phyloP scores from a whole-genome alignment of 306 rosid species.

The Trifolium fragiferum region DNA sequence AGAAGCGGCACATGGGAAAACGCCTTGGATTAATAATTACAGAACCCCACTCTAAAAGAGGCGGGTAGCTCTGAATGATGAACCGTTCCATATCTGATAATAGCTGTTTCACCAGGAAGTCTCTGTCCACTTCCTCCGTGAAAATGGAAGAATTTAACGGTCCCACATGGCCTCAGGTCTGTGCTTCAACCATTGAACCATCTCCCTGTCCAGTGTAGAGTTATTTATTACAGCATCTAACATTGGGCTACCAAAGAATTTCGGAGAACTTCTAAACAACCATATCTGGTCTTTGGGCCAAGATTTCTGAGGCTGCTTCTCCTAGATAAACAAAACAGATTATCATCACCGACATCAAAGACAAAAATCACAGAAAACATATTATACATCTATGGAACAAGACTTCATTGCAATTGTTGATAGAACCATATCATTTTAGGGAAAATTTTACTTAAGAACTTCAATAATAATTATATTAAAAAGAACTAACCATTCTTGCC shows the following conservation, averaged over 20 bases:
- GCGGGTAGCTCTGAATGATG: slow-evolving; percentile 64
- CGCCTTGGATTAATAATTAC: slow-evolving; percentile 57
- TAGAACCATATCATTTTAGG: slow-evolving; percentile 22
- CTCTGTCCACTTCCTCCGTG: slow-evolving; percentile 49
- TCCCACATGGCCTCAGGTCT: slow-evolving; percentile 88
- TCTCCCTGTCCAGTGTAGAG: slow-evolving; percentile 73
- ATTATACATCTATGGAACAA: slow-evolving; percentile 24
- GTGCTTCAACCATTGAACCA: slow-evolving; percentile 97
- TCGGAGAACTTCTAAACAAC: slow-evolving; percentile 74
- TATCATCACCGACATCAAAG: slow-evolving; percentile 25
- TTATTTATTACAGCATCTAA: slow-evolving; percentile 73
- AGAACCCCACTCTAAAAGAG: slow-evolving; percentile 66
- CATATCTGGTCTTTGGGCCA: slow-evolving; percentile 98
- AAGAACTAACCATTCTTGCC: slow-evolving; percentile 83
- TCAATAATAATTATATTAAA: not conserved
- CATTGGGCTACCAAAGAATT: slow-evolving; percentile 92
- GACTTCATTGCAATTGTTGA: slow-evolving; percentile 25
- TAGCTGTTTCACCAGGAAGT: slow-evolving; percentile 40
- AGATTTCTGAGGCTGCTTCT: slow-evolving; percentile 86
- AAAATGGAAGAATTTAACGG: slow-evolving; percentile 63
- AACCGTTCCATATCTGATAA: slow-evolving; percentile 57
- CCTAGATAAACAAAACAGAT: slow-evolving; percentile 57
- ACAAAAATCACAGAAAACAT: slow-evolving; percentile 22
- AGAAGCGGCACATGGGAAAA: slow-evolving; percentile 49
- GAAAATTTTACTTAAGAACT: slow-evolving; percentile 14